Conservation (phyloP, 73 alveolate genomes). For the Stentor coeruleus region DNA sequence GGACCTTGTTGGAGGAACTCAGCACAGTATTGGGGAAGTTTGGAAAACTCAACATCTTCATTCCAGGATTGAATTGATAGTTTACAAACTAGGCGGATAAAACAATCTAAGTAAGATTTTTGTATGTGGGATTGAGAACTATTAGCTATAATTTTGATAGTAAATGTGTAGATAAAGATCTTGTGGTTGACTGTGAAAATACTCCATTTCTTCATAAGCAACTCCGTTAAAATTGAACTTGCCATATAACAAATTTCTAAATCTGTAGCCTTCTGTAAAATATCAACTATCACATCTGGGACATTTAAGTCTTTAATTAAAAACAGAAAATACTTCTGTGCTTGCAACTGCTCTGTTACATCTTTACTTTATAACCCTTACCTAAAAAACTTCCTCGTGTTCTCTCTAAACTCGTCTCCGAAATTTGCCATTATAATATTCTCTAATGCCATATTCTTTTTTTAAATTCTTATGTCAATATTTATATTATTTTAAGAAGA, state of each 20-base stretch:
- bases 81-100: neutral
- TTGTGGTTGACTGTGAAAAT: neutral
- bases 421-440: neutral
- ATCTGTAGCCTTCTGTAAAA: neutral
- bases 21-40: neutral
- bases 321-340: neutral
- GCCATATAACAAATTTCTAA: too few relatives aligned
- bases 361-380: too few relatives aligned
- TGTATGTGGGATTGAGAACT: neutral
- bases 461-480: too few relatives aligned
- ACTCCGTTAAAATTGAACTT: neutral
- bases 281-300: neutral
- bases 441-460: constrained; percentile 9
- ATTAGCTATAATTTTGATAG: neutral
- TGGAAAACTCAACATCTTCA: neutral
- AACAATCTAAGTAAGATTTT: neutral
- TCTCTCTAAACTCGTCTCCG: neutral
- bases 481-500: too few relatives aligned
- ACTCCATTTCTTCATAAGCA: neutral
- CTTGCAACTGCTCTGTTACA: neutral
- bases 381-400: neutral
- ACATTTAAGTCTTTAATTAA: too few relatives aligned
- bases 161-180: neutral
- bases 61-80: neutral
- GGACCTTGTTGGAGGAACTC: neutral